phyloP scores from a whole-genome alignment of 2,329 filamentous ascomycete genomes.

The Trichoderma sp. region DNA sequence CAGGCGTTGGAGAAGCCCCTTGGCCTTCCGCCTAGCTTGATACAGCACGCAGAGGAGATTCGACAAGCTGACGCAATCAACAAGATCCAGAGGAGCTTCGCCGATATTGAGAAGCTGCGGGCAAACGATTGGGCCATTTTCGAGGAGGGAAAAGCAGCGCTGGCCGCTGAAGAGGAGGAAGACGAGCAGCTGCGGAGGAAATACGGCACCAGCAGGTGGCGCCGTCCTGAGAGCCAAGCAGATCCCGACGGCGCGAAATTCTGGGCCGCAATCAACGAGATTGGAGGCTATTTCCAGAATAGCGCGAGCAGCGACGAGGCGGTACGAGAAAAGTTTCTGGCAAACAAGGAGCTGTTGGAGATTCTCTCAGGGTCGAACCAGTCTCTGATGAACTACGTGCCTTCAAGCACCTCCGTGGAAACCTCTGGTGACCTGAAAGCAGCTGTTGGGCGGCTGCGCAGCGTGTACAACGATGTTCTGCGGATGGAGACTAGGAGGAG shows the following conservation, averaged over 20 bases:
- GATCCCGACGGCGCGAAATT: constrained; percentile 70
- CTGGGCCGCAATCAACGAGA: constrained; percentile 74
- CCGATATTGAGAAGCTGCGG: constrained; percentile 89
- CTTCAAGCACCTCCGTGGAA: constrained; percentile 75
- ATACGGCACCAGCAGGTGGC: constrained; percentile 88
- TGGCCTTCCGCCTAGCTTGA: constrained; percentile 79
- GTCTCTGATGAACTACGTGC: constrained; percentile 84
- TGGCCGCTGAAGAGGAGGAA: constrained; percentile 80
- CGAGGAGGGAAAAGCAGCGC: constrained; percentile 76
- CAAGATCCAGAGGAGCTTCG: constrained; percentile 75
- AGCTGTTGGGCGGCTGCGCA: constrained; percentile 75
- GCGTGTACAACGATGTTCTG: constrained; percentile 80
- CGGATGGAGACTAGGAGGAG: constrained; percentile 79
- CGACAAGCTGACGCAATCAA: constrained; percentile 85
- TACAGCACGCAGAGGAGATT: constrained; percentile 91
- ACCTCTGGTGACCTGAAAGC: constrained; percentile 80
- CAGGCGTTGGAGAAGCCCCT: constrained; percentile 95
- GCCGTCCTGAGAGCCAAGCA: constrained; percentile 65
- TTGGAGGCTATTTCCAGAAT: constrained; percentile 80
- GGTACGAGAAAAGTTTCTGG: constrained; percentile 76
- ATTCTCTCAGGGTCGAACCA: constrained; percentile 79
- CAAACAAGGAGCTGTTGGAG: constrained; percentile 72
- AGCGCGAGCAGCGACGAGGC: constrained; percentile 58
- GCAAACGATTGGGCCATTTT: constrained; percentile 76
- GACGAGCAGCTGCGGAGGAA: constrained; percentile 74